Conservation (phyloP, 2,329 filamentous ascomycete species). For the Acarospora socialis region DNA sequence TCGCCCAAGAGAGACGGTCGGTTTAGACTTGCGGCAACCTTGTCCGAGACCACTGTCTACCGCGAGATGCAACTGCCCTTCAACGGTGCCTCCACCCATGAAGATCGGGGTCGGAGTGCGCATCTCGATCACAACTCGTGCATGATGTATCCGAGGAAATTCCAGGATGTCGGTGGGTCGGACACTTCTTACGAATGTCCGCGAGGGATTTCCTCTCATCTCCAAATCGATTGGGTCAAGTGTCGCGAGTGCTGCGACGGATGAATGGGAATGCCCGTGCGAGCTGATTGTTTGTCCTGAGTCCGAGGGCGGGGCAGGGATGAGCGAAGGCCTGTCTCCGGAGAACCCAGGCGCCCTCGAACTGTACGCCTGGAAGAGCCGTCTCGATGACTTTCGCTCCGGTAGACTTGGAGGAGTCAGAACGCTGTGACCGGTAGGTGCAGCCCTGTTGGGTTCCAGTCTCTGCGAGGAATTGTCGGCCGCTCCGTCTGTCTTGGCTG, state of each 20-base stretch:
- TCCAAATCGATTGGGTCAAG: slow-evolving; percentile 31
- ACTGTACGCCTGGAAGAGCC: not conserved
- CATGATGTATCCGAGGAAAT: slow-evolving; percentile 34
- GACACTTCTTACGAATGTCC: slow-evolving; percentile 34
- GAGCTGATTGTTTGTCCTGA: slow-evolving; percentile 27
- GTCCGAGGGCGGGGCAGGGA: slow-evolving; percentile 14
- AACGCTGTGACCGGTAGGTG: too few relatives aligned
- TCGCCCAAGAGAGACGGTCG: slow-evolving; percentile 32
- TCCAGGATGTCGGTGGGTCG: slow-evolving; percentile 36
- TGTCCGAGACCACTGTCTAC: slow-evolving; percentile 33
- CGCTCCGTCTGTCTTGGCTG: too few relatives aligned
- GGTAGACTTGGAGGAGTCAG: slow-evolving; percentile 9
- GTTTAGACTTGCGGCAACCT: slow-evolving; percentile 24
- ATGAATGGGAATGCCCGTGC: slow-evolving; percentile 35
- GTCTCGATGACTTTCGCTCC: slow-evolving; percentile 9
- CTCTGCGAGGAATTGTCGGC: too few relatives aligned
- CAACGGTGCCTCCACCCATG: slow-evolving; percentile 40
- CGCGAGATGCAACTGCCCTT: slow-evolving; percentile 35
- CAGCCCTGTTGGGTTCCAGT: too few relatives aligned
- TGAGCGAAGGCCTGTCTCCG: slow-evolving; percentile 12
- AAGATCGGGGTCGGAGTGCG: slow-evolving; percentile 37
- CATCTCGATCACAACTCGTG: slow-evolving; percentile 34
- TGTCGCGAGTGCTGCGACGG: slow-evolving; percentile 26
- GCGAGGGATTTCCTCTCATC: slow-evolving; percentile 30
- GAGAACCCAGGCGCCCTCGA: too few relatives aligned